Evolutionary conservation across 768 basidiomycete species (phyloP), one percentile per base, ranked within the genome.

Genomic region (Tremella yokohamensis): DNA sequence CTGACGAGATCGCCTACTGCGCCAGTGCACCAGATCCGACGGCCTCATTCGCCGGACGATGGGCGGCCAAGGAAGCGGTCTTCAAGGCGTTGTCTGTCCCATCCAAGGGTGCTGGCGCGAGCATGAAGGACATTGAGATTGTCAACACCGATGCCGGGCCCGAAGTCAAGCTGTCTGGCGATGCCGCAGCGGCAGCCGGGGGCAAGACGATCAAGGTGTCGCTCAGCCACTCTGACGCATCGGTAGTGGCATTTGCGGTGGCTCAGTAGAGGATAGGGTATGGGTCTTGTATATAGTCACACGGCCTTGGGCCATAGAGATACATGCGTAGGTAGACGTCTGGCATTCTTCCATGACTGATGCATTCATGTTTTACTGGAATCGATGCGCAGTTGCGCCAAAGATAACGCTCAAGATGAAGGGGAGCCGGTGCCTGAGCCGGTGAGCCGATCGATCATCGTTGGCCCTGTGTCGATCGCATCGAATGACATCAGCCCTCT

Each of bases 81-180:
- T 97, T 98, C 85, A 98, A 98, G 80, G 88, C 91, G 3, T 83
- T 99, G 1, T 88, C 90, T 19, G 87, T 91, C 44, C 79, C 85
- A 18, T 91, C 89, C 2, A 88, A 90, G 77, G 96, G 96, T 39
- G 94, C 93, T 11, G 89, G 84, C 6, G 93, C 96, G 16, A 81
- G 87, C n/a, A 87, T 98, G 87, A 89, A 89, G 78, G 93, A 98
- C 64, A 98, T 99, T 59, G 96, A 98, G 77, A 92, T 98, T 68
- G 80, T 94, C 58, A 85, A 88, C 47, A 67, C 78, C 13, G 80
- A 81, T 42, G 80, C 82, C n/a, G 93, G 93, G 22, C 94, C 94
- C 1, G 42, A 64, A 58, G 68, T 76, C 48, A 71, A 73, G 56
- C 65, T 76, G 40, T 54, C 63, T 18, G 75, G 75, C 24, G 87